Evolutionary conservation across 352 stramenopile species (phyloP), one percentile per base, ranked within the genome.

Genomic region (Globisporangium okanoganense): DNA sequence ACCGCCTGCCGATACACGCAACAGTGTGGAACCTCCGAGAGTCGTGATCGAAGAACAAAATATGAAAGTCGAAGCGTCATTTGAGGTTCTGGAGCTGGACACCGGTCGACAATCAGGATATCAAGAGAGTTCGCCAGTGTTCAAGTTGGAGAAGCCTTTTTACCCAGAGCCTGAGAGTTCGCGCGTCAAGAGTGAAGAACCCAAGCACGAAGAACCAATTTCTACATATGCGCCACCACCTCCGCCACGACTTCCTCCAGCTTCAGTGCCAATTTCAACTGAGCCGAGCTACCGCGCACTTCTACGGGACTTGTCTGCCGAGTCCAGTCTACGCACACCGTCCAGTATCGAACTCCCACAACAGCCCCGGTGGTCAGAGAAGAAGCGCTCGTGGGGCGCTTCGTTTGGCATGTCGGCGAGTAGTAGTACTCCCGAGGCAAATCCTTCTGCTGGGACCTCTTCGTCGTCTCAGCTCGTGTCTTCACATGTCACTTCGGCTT

Each of bases 381-480:
- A 43, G 40, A 58, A 41, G 16, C 38, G 49, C 5, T 24, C 45
- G 5, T 66, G 61, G 61, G 61, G 61, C 0, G 61, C 61, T 0
- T 66, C 61, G 10, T 66, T 66, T 36, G 61, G 61, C 12, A 33
- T 66, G 44, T 27, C 24, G 10, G 14, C n/a, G 14, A 25, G 40
- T 22, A n/a, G 51, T 44, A 25, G 40, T 22, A n/a, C 52, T 44
- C 14, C 45, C n/a, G 61, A 58, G 6, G 36, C 2, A 35, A 31
- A 25, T 7, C 7, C 50, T 41, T 41, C 59, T 14, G 3, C 54
- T 8, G 25, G 12, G 14, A 24, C 40, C 38, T 22, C 29, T 25
- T 22, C 59, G 16, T 49, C 50, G 8, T 36, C 24, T 4, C 27
- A 20, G 25, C 38, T 53, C 4, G 13, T 36, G 27, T 9, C 55